A percentile compares a stretch with the other conserved stretches of the same genome.
Conservation (phyloP, 768 basidiomycete species). For the Mycena amicta region DNA sequence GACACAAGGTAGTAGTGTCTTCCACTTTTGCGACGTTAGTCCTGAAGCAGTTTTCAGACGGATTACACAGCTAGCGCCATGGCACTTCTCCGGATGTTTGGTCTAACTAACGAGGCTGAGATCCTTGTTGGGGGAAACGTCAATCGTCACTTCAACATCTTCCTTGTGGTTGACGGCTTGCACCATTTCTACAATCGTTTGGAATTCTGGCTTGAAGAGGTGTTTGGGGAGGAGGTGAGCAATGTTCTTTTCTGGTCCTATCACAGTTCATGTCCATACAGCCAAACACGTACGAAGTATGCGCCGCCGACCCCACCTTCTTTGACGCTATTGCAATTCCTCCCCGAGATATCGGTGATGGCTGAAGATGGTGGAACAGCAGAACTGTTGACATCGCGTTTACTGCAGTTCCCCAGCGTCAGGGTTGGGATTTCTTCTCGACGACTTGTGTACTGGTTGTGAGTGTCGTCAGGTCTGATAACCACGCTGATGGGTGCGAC, state of each 20-base stretch:
- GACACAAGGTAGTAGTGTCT: background rate
- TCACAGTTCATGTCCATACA: no score
- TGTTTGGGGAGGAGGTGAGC: background rate
- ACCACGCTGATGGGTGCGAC: no score
- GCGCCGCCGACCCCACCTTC: no score
- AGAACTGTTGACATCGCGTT: slow-evolving; percentile 3
- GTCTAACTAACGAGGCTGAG: background rate
- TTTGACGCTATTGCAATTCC: no score
- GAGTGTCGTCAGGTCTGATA: no score
- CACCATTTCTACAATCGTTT: background rate
- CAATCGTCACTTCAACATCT: background rate
- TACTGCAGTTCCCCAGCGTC: no score
- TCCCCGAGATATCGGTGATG: slow-evolving; percentile 16
- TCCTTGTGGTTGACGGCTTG: background rate
- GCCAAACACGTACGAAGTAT: slow-evolving; percentile 8
- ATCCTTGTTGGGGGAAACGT: background rate
- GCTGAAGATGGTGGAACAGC: slow-evolving; percentile 20
- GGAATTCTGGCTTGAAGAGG: slow-evolving; percentile 5
- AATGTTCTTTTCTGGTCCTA: no score
- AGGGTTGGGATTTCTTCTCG: no score
- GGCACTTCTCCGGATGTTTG: background rate
- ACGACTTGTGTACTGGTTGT: no score
- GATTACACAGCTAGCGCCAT: background rate
- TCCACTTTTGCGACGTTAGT: no score
- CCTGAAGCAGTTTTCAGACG: no score